Evolutionary conservation across 2,329 filamentous ascomycete genomes (phyloP).

Genomic region (Mycogone perniciosa): DNA sequence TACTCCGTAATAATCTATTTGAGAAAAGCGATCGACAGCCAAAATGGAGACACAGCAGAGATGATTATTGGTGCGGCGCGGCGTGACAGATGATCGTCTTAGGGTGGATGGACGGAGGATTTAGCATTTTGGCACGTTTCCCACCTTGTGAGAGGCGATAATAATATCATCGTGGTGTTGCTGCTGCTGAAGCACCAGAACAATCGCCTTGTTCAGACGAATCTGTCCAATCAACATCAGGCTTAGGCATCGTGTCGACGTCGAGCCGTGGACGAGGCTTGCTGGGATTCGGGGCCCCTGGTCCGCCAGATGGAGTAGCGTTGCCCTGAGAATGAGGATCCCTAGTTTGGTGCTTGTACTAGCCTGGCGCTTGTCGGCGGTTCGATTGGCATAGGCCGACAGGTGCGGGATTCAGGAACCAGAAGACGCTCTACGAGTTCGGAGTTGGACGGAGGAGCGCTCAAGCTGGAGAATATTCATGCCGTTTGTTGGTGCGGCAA

Average conservation of each 20-base stretch:
- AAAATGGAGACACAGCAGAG: background rate
- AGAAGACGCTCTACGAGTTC: background rate
- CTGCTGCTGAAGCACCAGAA: background rate
- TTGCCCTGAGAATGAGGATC: too few relatives aligned
- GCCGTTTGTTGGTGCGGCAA: too few relatives aligned
- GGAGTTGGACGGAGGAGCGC: background rate
- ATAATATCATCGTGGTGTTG: background rate
- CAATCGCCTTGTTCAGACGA: background rate
- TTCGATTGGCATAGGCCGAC: background rate
- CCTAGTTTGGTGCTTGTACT: too few relatives aligned
- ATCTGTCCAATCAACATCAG: conserved; percentile 3
- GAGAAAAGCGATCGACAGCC: background rate
- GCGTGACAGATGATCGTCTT: background rate
- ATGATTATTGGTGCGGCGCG: background rate
- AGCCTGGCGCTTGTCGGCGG: background rate
- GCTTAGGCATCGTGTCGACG: background rate
- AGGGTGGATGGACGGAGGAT: background rate
- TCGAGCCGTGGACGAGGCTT: background rate
- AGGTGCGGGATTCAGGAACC: too few relatives aligned
- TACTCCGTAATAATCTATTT: background rate
- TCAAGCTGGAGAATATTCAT: background rate
- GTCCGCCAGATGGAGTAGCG: too few relatives aligned
- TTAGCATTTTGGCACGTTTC: background rate
- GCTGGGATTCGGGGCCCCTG: background rate
- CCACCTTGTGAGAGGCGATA: background rate